A percentile compares a stretch with the other conserved stretches of the same genome.
Conservation (phyloP, 371 early-diverging fungal genomes). For the Lichtheimia ornata region DNA sequence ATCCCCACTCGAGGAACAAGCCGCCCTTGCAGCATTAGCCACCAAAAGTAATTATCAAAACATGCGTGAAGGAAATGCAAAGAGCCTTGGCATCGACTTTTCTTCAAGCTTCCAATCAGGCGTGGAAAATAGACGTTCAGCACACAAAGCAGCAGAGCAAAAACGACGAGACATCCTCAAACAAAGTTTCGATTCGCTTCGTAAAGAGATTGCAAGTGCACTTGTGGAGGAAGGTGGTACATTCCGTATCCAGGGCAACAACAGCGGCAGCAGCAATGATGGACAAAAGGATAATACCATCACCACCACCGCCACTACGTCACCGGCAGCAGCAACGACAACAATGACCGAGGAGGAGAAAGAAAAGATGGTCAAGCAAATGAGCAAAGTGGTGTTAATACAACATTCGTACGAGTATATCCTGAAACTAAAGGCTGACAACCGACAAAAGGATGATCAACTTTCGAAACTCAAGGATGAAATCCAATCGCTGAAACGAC, state of each 20-base stretch:
- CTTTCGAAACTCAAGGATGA: conserved; percentile 37
- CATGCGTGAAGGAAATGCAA: conserved; percentile 82
- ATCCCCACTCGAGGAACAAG: conserved; percentile 45
- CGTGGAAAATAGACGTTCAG: conserved; percentile 74
- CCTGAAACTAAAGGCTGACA: conserved; percentile 47
- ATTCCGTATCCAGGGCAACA: conserved; percentile 10
- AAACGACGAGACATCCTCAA: conserved; percentile 90
- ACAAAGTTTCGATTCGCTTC: conserved; percentile 83
- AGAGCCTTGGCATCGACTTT: conserved; percentile 74
- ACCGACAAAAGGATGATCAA: conserved; percentile 43
- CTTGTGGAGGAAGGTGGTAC: conserved; percentile 36
- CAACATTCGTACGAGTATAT: conserved; percentile 65
- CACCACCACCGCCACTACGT: not conserved
- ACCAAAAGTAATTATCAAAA: conserved; percentile 87
- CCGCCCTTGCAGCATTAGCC: conserved; percentile 57
- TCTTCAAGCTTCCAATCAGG: conserved; percentile 70
- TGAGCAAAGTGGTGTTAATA: conserved; percentile 51
- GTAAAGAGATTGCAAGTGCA: conserved; percentile 66
- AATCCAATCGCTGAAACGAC: conserved; percentile 31
- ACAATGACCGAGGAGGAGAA: conserved; percentile 14
- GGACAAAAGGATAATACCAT: too few species aligned
- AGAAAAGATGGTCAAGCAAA: conserved; percentile 54
- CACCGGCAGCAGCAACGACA: not conserved
- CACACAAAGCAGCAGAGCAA: conserved; percentile 93
- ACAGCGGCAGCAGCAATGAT: not conserved